Percentiles rank a stretch among this genome's conserved stretches.
These are phyloP conservation scores for Apiotrichum porosum DNA, from an alignment of 1,284 basidiomycete genomes.

Conservation along the genomic window DNA sequence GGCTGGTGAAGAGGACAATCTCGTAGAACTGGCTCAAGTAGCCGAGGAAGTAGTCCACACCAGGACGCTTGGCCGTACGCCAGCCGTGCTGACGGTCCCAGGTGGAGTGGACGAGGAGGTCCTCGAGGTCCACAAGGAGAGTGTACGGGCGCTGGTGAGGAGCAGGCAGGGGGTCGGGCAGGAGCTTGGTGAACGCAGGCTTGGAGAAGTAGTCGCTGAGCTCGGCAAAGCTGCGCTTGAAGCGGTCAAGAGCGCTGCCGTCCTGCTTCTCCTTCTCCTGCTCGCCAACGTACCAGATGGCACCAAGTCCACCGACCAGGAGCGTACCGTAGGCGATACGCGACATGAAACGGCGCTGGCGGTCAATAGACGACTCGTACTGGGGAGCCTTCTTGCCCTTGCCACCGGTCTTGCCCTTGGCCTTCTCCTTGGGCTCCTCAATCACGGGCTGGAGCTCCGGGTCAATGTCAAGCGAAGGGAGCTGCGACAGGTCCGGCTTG, in stretches of 20 bases:
- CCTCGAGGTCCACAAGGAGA: constrained; percentile 84
- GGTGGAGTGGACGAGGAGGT: constrained; percentile 80
- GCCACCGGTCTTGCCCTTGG: constrained; percentile 11
- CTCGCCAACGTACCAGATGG: constrained; percentile 57
- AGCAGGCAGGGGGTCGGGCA: constrained; percentile 79
- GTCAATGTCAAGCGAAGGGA: constrained; percentile 49
- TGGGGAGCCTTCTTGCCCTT: constrained; percentile 35
- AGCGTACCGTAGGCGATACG: constrained; percentile 52
- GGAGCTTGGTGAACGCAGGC: constrained; percentile 83
- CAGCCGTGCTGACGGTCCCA: constrained; percentile 90
- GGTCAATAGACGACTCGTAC: constrained; percentile 62
- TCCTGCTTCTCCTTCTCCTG: constrained; percentile 2
- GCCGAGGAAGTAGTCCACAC: constrained; percentile 94
- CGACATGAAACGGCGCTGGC: constrained; percentile 57
- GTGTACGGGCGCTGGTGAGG: constrained; percentile 89
- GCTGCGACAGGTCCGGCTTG: constrained; percentile 35
- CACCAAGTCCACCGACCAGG: constrained; percentile 55
- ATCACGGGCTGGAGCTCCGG: constrained; percentile 30
- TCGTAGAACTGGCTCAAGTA: constrained; percentile 98
- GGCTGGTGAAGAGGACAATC: constrained; percentile 90
- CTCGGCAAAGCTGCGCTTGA: constrained; percentile 32
- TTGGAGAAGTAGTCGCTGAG: constrained; percentile 64
- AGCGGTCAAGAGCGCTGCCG: constrained; percentile 45
- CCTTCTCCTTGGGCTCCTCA: constrained; percentile 27
- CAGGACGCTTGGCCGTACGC: constrained; percentile 89